A percentile compares a stretch with the other conserved stretches of the same genome.
phyloP scores from a whole-genome alignment of 495 filamentous ascomycete genomes.

The Parathielavia hyrcaniae region DNA sequence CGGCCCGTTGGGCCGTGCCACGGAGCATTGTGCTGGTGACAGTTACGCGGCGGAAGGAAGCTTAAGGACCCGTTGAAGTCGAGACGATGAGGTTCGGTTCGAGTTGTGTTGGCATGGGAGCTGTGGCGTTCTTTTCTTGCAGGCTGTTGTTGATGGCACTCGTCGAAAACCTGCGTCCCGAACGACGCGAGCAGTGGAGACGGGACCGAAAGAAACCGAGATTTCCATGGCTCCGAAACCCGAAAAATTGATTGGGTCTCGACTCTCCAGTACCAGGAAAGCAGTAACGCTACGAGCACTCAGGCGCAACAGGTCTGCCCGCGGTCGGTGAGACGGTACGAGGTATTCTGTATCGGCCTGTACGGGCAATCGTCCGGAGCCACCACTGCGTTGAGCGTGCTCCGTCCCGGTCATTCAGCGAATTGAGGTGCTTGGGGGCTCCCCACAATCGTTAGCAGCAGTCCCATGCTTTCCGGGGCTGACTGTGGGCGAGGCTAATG shows the following conservation, averaged over 20 bases:
- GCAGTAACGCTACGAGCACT: too few relatives aligned
- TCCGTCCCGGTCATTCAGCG: slow-evolving; percentile 5
- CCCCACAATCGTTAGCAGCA: slow-evolving; percentile 17
- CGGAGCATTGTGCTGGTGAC: slow-evolving; percentile 41
- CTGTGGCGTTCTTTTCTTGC: slow-evolving; percentile 1
- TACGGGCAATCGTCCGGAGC: slow-evolving; percentile 7
- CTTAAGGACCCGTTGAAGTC: not conserved
- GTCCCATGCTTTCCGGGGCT: slow-evolving; percentile 15
- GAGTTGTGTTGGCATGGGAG: slow-evolving; percentile 5
- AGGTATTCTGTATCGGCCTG: slow-evolving; percentile 11
- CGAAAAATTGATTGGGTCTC: too few relatives aligned
- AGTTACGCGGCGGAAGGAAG: not conserved
- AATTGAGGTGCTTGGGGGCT: slow-evolving; percentile 16
- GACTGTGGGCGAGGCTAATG: slow-evolving; percentile 13
- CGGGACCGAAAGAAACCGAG: not conserved
- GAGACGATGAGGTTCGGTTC: not conserved
- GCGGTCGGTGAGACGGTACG: too few relatives aligned
- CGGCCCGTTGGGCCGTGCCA: slow-evolving; percentile 43
- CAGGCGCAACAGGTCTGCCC: too few relatives aligned
- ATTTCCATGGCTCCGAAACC: too few relatives aligned
- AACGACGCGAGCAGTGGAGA: not conserved
- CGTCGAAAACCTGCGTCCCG: slow-evolving; percentile 3
- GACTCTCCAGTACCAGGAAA: too few relatives aligned
- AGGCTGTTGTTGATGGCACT: not conserved
- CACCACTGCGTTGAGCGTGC: too few relatives aligned